These are phyloP conservation scores for Malus sieversii DNA, from an alignment of 306 rosid genomes.

Conservation along the genomic window DNA sequence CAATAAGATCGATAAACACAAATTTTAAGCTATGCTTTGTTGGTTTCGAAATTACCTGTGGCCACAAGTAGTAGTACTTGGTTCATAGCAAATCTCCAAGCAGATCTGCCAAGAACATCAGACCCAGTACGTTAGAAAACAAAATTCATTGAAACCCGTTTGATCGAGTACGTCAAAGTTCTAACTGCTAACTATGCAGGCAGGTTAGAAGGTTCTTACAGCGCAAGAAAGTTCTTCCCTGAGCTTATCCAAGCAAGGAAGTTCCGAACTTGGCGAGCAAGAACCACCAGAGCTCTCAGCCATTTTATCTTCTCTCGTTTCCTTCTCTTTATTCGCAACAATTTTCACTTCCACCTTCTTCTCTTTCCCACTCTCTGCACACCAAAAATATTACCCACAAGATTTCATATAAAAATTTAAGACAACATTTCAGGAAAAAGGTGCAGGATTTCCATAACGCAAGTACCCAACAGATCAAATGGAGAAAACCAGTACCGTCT, in stretches of 20 bases:
- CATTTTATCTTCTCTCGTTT: slow-evolving; percentile 25
- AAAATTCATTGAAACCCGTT: not conserved
- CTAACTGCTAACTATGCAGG: not conserved
- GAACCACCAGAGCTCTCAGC: slow-evolving; percentile 27
- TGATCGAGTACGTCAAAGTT: not conserved
- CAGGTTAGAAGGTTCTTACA: slow-evolving; percentile 35
- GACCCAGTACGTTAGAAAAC: not conserved
- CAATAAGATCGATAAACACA: not conserved
- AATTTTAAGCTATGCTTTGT: not conserved
- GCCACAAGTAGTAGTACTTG: slow-evolving; percentile 94
- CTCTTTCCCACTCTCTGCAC: slow-evolving; percentile 42
- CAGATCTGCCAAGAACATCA: slow-evolving; percentile 54
- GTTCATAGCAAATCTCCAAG: slow-evolving; percentile 91
- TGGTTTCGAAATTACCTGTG: slow-evolving; percentile 55
- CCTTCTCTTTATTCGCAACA: slow-evolving; percentile 26
- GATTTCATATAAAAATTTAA: not conserved
- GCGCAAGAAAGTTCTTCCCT: slow-evolving; percentile 96
- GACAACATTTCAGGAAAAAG: not conserved
- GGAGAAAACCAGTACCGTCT: slow-evolving; percentile 32
- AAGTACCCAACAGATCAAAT: no score
- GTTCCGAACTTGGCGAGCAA: slow-evolving; percentile 25
- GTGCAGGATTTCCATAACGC: not conserved
- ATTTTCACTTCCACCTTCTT: slow-evolving; percentile 14
- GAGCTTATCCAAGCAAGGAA: slow-evolving; percentile 79
- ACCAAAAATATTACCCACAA: not conserved